Evolutionary conservation across 352 stramenopile species (phyloP), one percentile per base, ranked within the genome.

Genomic region (Pythium utonaiense): DNA sequence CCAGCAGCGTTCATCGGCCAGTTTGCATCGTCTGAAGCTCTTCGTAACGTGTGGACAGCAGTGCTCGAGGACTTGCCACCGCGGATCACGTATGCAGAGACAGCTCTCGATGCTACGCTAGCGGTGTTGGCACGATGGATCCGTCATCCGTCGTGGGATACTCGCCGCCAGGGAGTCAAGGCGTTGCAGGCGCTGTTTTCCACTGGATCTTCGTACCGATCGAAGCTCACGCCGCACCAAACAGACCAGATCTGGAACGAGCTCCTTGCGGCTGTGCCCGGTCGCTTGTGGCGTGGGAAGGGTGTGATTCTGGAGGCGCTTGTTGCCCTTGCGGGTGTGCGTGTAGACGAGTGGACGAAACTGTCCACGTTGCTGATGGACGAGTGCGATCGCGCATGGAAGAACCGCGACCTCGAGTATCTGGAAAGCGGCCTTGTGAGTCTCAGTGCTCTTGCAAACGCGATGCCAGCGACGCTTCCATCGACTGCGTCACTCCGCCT

Each of bases 241-340:
- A 66, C 73, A 8, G 68, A 71, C 12, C 69, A 74, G n/a, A 78
- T 89, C 19, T 84, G 81, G 69, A 56, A 62, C 13, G 64, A 81
- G 14, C 45, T 93, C 0, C 53, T 86, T 22, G 57, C 67, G 10
- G 64, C 77, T 25, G 75, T 93, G 9, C 84, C 84, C 6, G 84
- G 84, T 3, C 75, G 80, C 41, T 64, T 93, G 2, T 93, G 84
- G 84, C 80, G 69, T 31, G 82, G 84, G 40, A 93, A 93, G 47
- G 84, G 84, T 13, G 76, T 82, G 19, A 73, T 91, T 30, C 58
- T 93, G 9, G 84, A 93, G 50, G 79, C 84, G 14, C 71, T 93
- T 6, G 78, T 88, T 3, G 67, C 69, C 3, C 65, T 88, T n/a
- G 73, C 74, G 3, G 40, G 50, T 40, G 64, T 80, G 25, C 22